Conservation (phyloP, 208 protist species). For the Leishmania guyanensis region DNA sequence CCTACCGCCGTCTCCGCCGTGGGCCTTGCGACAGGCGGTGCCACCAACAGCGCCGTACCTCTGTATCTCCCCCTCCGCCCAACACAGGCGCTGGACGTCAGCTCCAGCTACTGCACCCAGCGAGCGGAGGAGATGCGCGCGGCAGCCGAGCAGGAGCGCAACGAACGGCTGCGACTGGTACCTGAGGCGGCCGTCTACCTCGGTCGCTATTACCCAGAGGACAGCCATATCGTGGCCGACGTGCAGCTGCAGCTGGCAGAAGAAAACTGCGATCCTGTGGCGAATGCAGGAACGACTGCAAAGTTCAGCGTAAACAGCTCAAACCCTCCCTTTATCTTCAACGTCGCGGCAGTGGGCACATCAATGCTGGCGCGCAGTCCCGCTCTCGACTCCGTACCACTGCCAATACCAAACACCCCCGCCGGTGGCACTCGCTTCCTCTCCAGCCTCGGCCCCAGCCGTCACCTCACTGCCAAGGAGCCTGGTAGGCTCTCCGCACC, state of each 20-base stretch:
- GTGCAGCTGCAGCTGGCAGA: slow-evolving; percentile 5
- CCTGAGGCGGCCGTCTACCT: slow-evolving; percentile 20
- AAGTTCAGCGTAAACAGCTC: not conserved
- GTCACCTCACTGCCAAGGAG: not conserved
- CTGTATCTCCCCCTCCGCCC: slow-evolving; percentile 17
- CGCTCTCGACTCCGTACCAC: not conserved
- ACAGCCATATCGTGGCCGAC: slow-evolving; percentile 7
- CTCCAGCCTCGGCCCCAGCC: not conserved
- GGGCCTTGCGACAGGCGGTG: not conserved
- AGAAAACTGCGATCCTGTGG: no score
- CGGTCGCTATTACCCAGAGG: slow-evolving; percentile 30
- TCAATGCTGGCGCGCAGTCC: not conserved
- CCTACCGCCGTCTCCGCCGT: not conserved
- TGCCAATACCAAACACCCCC: not conserved
- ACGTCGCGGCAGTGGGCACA: not conserved
- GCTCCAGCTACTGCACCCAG: slow-evolving; percentile 19
- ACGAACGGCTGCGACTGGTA: slow-evolving; percentile 20
- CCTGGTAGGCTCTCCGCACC: not conserved
- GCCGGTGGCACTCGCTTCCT: not conserved
- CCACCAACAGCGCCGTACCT: not conserved
- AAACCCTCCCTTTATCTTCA: not conserved
- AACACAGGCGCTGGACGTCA: slow-evolving; percentile 15
- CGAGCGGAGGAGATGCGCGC: slow-evolving; percentile 18
- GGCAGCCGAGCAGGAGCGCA: slow-evolving; percentile 12
- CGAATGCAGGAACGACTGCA: not conserved